These are phyloP conservation scores for Trametes villosa DNA, from an alignment of 768 basidiomycete species.

Conservation along the genomic window DNA sequence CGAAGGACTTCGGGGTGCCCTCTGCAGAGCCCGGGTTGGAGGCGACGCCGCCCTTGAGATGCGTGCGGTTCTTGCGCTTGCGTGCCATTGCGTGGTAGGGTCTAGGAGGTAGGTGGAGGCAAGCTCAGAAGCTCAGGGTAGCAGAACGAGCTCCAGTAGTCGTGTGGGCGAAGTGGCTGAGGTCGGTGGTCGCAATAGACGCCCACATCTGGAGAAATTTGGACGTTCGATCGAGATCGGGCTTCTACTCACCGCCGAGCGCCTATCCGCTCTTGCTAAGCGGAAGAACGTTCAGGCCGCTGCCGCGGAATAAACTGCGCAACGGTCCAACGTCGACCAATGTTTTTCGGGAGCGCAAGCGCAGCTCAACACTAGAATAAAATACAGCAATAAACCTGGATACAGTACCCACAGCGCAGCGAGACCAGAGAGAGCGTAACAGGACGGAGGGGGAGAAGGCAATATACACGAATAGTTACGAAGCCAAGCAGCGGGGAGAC, in stretches of 20 bases:
- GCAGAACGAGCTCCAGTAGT: too few species aligned
- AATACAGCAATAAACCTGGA: constrained; percentile 24
- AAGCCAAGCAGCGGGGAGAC: neutral
- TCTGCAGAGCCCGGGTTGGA: constrained; percentile 39
- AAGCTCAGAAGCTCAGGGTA: neutral
- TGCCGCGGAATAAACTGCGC: neutral
- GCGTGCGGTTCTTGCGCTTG: constrained; percentile 79
- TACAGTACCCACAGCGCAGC: constrained; percentile 18
- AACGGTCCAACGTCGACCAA: neutral
- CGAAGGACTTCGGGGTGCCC: constrained; percentile 84
- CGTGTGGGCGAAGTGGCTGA: neutral
- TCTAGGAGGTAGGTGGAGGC: neutral
- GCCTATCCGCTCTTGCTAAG: neutral
- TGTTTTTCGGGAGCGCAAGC: neutral
- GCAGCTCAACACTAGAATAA: constrained; percentile 12
- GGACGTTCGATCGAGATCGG: constrained; percentile 15
- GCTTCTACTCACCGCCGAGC: constrained; percentile 2
- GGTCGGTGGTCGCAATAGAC: neutral
- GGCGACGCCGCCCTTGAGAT: constrained; percentile 62
- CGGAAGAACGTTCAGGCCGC: neutral
- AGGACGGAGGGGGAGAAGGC: neutral
- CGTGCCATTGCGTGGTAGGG: too few species aligned
- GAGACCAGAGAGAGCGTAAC: neutral
- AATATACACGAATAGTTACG: constrained; percentile 23
- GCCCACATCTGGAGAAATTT: constrained; percentile 8